phyloP scores from a whole-genome alignment of 441 rosid species.

The Croton laevigatus region DNA sequence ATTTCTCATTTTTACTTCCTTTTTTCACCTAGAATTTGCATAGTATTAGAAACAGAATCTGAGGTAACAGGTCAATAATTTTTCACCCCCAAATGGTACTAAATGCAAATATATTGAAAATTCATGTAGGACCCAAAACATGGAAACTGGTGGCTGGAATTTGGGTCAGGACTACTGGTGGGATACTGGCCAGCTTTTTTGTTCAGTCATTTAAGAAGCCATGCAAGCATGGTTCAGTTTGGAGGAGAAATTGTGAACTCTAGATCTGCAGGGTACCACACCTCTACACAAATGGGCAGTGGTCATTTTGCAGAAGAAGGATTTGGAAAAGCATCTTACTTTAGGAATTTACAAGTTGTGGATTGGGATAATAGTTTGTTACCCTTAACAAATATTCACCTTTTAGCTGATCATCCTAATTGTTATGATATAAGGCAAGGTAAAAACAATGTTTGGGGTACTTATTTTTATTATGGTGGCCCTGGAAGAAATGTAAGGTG shows the following conservation, averaged over 20 bases:
- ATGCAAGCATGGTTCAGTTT: constrained; percentile 91
- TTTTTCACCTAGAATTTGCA: background rate
- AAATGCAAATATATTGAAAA: background rate
- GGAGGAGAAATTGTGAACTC: constrained; percentile 92
- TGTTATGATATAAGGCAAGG: constrained; percentile 91
- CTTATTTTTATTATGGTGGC: constrained; percentile 92
- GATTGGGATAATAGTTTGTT: constrained; percentile 93
- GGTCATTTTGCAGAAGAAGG: constrained; percentile 82
- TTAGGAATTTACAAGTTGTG: constrained; percentile 75
- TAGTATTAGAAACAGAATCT: background rate
- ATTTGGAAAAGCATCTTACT: constrained; percentile 84
- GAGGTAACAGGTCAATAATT: constrained; percentile 5
- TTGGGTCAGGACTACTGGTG: constrained; percentile 79
- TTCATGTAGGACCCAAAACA: constrained; percentile 88
- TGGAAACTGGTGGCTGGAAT: constrained; percentile 98
- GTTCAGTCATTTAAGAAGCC: constrained; percentile 77
- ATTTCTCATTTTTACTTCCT: background rate
- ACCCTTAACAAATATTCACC: constrained; percentile 61
- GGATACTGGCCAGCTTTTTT: constrained; percentile 94
- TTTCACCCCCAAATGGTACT: background rate
- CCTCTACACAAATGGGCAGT: constrained; percentile 92
- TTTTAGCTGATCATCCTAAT: constrained; percentile 77
- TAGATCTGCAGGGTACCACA: constrained; percentile 63
- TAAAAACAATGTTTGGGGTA: constrained; percentile 78
- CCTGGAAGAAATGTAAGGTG: constrained; percentile 90